Evolutionary conservation across 306 rosid genomes (phyloP).

Genomic region (Cercis canadensis): DNA sequence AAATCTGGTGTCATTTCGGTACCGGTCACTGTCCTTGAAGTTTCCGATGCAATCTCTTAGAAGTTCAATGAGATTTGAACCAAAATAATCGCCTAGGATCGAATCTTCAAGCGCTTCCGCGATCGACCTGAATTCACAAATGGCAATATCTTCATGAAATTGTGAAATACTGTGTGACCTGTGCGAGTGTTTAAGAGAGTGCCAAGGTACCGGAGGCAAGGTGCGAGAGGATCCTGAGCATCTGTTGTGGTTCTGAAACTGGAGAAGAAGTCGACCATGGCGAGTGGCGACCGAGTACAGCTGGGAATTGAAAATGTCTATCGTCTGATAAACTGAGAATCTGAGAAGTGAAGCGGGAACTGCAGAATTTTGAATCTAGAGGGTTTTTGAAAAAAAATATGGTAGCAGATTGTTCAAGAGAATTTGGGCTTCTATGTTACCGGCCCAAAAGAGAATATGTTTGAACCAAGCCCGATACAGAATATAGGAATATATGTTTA

Average conservation of each 20-base stretch:
- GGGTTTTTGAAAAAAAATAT: no score
- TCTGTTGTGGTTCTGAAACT: slow-evolving; percentile 30
- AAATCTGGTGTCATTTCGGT: slow-evolving; percentile 73
- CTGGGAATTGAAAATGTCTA: neutral
- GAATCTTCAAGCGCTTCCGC: slow-evolving; percentile 56
- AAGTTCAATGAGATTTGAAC: slow-evolving; percentile 44
- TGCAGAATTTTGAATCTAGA: neutral
- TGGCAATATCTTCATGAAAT: neutral
- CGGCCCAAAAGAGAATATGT: no score
- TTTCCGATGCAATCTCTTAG: slow-evolving; percentile 59
- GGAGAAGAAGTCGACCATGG: slow-evolving; percentile 34
- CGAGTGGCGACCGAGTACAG: neutral
- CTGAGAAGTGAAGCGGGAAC: neutral
- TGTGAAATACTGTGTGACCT: neutral
- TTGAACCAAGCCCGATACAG: no score
- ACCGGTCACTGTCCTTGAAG: slow-evolving; percentile 57
- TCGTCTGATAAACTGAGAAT: neutral
- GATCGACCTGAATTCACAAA: slow-evolving; percentile 54
- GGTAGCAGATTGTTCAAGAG: no score
- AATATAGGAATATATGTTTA: no score
- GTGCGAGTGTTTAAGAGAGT: neutral
- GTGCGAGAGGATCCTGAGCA: slow-evolving; percentile 60
- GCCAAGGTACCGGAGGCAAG: slow-evolving; percentile 60
- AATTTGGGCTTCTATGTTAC: no score
- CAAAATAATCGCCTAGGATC: slow-evolving; percentile 36